A percentile compares a stretch with the other conserved stretches of the same genome.
phyloP scores from a whole-genome alignment of 768 basidiomycete genomes.

The Dioszegia crocea region DNA sequence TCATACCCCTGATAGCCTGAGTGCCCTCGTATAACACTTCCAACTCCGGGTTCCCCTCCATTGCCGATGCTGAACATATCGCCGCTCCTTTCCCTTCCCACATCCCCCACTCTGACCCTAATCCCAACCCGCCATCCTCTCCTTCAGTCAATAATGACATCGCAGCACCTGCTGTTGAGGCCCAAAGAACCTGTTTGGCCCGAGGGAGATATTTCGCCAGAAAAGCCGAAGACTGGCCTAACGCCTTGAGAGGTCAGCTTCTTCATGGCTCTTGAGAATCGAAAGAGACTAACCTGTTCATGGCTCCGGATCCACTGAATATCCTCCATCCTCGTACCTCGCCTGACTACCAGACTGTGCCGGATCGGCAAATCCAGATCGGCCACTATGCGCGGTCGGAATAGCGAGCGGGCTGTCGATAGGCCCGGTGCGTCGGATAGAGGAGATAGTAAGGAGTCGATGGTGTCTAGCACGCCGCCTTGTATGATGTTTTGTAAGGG shows the following conservation, averaged over 20 bases:
- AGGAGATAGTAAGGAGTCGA: constrained; percentile 29
- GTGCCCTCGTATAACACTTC: constrained; percentile 34
- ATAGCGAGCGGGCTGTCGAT: neutral
- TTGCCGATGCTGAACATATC: constrained; percentile 37
- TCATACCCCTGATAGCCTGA: constrained; percentile 37
- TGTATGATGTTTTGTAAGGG: constrained; percentile 47
- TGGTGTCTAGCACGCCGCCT: constrained; percentile 44
- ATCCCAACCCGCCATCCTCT: no score
- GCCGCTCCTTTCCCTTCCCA: constrained; percentile 34
- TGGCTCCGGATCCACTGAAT: constrained; percentile 45
- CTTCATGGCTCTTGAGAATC: neutral
- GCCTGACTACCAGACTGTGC: constrained; percentile 38
- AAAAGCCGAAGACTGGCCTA: constrained; percentile 46
- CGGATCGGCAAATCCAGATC: constrained; percentile 31
- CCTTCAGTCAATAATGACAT: constrained; percentile 13
- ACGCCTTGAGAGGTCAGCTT: constrained; percentile 25
- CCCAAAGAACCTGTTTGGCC: constrained; percentile 20
- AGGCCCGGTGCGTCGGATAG: neutral
- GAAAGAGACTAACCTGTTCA: constrained; percentile 41
- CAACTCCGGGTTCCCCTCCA: constrained; percentile 20
- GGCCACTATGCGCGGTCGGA: constrained; percentile 20
- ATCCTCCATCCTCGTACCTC: constrained; percentile 30
- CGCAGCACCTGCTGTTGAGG: constrained; percentile 47
- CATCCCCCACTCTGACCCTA: no score
- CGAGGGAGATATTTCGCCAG: constrained; percentile 24